A percentile compares a stretch with the other conserved stretches of the same genome.
Evolutionary conservation across 1,284 basidiomycete species (phyloP).

Genomic region (Mycena sp.): DNA sequence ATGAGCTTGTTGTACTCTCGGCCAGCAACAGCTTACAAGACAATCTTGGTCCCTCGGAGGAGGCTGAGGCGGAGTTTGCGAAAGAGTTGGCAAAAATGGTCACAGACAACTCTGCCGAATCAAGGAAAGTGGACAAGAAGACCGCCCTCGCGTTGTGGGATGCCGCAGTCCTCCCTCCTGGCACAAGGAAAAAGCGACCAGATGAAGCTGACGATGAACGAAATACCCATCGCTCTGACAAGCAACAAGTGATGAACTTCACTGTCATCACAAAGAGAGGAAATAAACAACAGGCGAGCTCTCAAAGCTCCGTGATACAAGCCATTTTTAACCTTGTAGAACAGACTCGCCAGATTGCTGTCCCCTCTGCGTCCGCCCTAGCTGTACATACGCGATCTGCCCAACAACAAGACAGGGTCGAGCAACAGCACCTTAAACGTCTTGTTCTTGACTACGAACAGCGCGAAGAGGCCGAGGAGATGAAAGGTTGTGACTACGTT

Average conservation of each 20-base stretch:
- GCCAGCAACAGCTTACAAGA: constrained; percentile 64
- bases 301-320: neutral
- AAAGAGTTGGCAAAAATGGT: constrained; percentile 97
- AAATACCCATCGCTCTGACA: constrained; percentile 48
- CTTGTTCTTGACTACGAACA: constrained; percentile 91
- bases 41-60: constrained; percentile 79
- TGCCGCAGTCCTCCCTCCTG: constrained; percentile 78
- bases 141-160: constrained; percentile 88
- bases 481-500: constrained; percentile 63
- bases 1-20: constrained; percentile 76
- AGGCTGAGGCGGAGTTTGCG: constrained; percentile 93
- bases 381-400: constrained; percentile 91
- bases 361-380: constrained; percentile 87
- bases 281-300: constrained; percentile 86
- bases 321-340: neutral
- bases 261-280: constrained; percentile 94
- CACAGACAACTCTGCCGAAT: constrained; percentile 84
- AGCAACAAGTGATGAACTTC: constrained; percentile 84
- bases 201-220: constrained; percentile 65
- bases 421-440: constrained; percentile 94
- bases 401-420: constrained; percentile 91
- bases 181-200: constrained; percentile 65
- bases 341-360: constrained; percentile 85
- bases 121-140: constrained; percentile 87
- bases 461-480: constrained; percentile 82